These are phyloP conservation scores for Endocarpon pusillum DNA, from an alignment of 495 filamentous ascomycete genomes.

Conservation along the genomic window DNA sequence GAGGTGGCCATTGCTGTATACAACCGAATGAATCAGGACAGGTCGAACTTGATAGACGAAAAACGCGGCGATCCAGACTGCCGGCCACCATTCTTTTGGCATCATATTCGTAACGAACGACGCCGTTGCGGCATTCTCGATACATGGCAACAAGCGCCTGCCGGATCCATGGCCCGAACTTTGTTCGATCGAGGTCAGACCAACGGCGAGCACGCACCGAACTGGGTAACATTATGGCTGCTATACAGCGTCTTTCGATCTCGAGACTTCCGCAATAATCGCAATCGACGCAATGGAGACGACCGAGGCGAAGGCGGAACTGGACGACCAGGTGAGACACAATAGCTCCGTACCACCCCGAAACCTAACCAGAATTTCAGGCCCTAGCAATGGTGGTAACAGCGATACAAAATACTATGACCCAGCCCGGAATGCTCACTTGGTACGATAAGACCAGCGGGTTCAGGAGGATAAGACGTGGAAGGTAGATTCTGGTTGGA, in stretches of 20 bases:
- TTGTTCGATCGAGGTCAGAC: constrained; percentile 24
- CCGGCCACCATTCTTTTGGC: constrained; percentile 29
- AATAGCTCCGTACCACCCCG: too few relatives aligned
- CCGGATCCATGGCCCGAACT: constrained; percentile 18
- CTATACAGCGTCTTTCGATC: constrained; percentile 42
- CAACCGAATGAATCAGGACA: constrained; percentile 24
- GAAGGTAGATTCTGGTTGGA: too few relatives aligned
- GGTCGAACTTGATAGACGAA: constrained; percentile 23
- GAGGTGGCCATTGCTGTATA: constrained; percentile 31
- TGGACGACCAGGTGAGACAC: neutral
- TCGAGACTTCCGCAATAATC: constrained; percentile 37
- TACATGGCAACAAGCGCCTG: constrained; percentile 18
- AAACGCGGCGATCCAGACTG: constrained; percentile 19
- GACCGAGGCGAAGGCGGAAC: constrained; percentile 10
- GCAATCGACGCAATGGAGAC: constrained; percentile 27
- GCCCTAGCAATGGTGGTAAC: too few relatives aligned
- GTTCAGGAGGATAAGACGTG: too few relatives aligned
- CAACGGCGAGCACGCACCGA: constrained; percentile 28
- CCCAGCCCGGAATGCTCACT: too few relatives aligned
- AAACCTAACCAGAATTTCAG: too few relatives aligned
- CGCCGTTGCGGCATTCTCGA: constrained; percentile 24
- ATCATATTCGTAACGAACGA: constrained; percentile 25
- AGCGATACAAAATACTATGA: too few relatives aligned
- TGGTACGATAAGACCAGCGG: too few relatives aligned
- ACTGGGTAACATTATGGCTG: constrained; percentile 42